These are phyloP conservation scores for Ogataea nitratoaversa DNA, from an alignment of 805 yeast species.

Conservation along the genomic window DNA sequence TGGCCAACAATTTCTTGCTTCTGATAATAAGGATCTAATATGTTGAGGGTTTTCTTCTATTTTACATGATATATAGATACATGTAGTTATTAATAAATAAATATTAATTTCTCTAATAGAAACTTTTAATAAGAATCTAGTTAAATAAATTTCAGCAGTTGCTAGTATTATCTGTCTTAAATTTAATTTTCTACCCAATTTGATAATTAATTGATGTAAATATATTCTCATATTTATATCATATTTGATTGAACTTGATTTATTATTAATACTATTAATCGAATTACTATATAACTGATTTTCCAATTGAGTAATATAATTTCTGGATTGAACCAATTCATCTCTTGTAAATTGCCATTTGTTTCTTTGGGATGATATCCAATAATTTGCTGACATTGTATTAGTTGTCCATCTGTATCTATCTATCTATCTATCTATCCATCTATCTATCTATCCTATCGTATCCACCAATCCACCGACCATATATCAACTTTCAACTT, in stretches of 20 bases:
- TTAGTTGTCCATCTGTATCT: not conserved
- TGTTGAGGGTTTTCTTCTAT: conserved; percentile 96
- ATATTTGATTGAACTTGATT: conserved; percentile 32
- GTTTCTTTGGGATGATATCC: conserved; percentile 78
- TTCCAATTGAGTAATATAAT: conserved; percentile 19
- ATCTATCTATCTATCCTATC: no score
- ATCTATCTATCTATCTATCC: not conserved
- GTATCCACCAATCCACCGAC: no score
- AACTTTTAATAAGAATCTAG: conserved; percentile 71
- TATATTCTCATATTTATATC: conserved; percentile 71
- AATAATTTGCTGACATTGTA: conserved; percentile 75
- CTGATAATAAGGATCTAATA: conserved; percentile 74
- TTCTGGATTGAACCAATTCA: conserved; percentile 35
- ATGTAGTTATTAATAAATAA: conserved; percentile 76
- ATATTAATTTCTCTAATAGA: conserved; percentile 78
- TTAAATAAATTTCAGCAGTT: conserved; percentile 81
- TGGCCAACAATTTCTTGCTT: conserved; percentile 91
- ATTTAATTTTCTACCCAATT: conserved; percentile 72
- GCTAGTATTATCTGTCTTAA: conserved; percentile 81
- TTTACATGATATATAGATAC: conserved; percentile 86
- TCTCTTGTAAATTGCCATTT: conserved; percentile 79
- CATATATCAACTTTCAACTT: no score
- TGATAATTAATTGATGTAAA: conserved; percentile 69
- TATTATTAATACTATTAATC: conserved; percentile 5
- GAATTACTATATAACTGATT: conserved; percentile 13